phyloP scores from a whole-genome alignment of 176 grass and related monocot species.

The Phragmites australis region DNA sequence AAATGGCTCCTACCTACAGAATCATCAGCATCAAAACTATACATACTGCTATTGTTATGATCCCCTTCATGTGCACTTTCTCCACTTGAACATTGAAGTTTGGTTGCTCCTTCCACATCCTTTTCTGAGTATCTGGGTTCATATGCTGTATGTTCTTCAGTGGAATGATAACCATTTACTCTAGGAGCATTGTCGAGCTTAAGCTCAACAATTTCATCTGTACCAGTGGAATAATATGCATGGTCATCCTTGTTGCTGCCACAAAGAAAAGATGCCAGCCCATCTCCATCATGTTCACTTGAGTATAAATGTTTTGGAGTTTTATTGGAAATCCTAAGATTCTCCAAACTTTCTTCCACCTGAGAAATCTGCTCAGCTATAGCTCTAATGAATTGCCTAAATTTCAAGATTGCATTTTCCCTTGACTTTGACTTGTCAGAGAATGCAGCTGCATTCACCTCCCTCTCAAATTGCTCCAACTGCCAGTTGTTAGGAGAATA shows the following conservation, averaged over 20 bases:
- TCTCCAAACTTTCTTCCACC: conserved; percentile 57
- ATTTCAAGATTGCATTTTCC: conserved; percentile 84
- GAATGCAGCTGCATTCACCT: conserved; percentile 65
- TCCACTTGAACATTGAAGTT: conserved; percentile 29
- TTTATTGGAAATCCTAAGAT: conserved; percentile 43
- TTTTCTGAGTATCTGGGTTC: conserved; percentile 46
- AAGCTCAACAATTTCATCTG: conserved; percentile 64
- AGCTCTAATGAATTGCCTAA: conserved; percentile 79
- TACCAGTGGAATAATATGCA: conserved; percentile 43
- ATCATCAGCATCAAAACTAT: conserved; percentile 52
- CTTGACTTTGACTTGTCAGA: conserved; percentile 79
- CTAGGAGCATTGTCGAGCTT: conserved; percentile 46
- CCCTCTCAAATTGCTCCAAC: conserved; percentile 91
- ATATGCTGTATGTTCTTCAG: conserved; percentile 26
- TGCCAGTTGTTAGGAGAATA: conserved; percentile 44
- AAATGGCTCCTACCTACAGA: conserved; percentile 31
- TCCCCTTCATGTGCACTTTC: conserved; percentile 14
- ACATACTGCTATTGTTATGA: conserved; percentile 22
- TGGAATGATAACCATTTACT: conserved; percentile 45
- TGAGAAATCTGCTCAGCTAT: conserved; percentile 66
- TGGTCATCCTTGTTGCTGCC: conserved; percentile 28
- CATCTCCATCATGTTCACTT: conserved; percentile 63
- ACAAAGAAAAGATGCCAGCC: conserved; percentile 74
- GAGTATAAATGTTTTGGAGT: conserved; percentile 58
- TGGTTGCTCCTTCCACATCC: conserved; percentile 41